Evolutionary conservation across 768 basidiomycete genomes (phyloP), one percentile per base, ranked within the genome.

Genomic region (Candolleomyces eurysporus): DNA sequence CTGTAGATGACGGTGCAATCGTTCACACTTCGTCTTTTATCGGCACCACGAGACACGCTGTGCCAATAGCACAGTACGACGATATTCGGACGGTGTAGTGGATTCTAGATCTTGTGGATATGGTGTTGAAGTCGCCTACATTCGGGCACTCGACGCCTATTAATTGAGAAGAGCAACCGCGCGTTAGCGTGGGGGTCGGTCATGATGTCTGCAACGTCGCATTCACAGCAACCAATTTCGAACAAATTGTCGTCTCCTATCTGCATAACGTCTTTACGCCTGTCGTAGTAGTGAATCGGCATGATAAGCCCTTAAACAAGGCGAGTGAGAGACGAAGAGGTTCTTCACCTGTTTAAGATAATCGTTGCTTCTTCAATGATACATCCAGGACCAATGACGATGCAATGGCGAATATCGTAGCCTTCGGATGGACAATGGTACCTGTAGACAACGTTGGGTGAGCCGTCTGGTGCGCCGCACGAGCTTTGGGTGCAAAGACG

Each of bases 181-280:
- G 61, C 40, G 14, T 22, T 46, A 17, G 21, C 57, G 36, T 36
- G 9, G n/a, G 10, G 36, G 32, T n/a, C n/a, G n/a, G n/a, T 21
- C 46, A 19, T 50, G 43, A 52, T 30, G 19, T 36, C 22, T 32
- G 46, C 48, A 40, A 42, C 48, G 13, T 26, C 26, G 43, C 17
- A 87, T 92, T 63, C 69, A 96, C 96, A 89, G 73, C 90, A 93
- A 22, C 91, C 92, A 57, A 97, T 93, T 76, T 97, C 94, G 68
- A 99, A 96, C 61, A 95, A 78, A 72, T 98, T 98, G 63, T 92
- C 87, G 71, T 96, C 89, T 5, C 96, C 96, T 52, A 99, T 94
- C 19, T 88, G 85, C 94, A 98, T 93, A 39, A 90, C 84, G 68
- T 94, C 91, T 68, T 91, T 94, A 57, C 83, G 75, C 67, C 86